A percentile compares a stretch with the other conserved stretches of the same genome.
Evolutionary conservation across 2,329 filamentous ascomycete species (phyloP).

Genomic region (Chlorencoelia australis): DNA sequence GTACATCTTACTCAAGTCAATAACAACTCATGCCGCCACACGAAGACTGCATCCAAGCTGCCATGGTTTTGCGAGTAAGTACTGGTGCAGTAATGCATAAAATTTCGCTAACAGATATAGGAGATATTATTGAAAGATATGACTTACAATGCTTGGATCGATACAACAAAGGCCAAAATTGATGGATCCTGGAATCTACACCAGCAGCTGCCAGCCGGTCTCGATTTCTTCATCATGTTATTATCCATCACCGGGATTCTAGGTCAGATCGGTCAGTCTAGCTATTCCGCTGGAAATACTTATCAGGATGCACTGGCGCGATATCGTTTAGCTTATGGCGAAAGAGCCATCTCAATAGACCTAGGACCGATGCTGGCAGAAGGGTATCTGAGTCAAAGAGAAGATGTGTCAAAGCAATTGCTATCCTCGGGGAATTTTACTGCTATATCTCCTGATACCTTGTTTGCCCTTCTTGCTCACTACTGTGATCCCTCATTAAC

Average conservation of each 20-base stretch:
- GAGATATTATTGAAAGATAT: slow-evolving; percentile 20
- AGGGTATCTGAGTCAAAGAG: slow-evolving; percentile 3
- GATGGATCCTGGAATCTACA: slow-evolving; percentile 13
- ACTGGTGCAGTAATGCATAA: too few species aligned
- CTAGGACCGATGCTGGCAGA: slow-evolving; percentile 7
- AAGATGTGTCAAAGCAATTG: slow-evolving; percentile 5
- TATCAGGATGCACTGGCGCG: slow-evolving; percentile 15
- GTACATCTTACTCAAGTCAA: too few species aligned
- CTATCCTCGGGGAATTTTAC: background rate
- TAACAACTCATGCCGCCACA: too few species aligned
- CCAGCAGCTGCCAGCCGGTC: slow-evolving; percentile 5
- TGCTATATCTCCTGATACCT: background rate
- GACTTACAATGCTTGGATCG: slow-evolving; percentile 27
- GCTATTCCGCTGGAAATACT: slow-evolving; percentile 20
- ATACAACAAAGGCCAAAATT: slow-evolving; percentile 27
- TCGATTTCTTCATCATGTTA: slow-evolving; percentile 33
- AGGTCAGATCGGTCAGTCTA: slow-evolving; percentile 9
- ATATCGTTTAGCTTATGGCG: slow-evolving; percentile 6
- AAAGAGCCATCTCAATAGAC: slow-evolving; percentile 9
- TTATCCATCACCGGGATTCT: slow-evolving; percentile 25
- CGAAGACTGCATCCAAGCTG: slow-evolving; percentile 36
- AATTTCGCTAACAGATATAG: slow-evolving; percentile 1
- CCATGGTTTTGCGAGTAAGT: slow-evolving; percentile 30
- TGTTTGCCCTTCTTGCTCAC: background rate
- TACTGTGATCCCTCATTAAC: background rate